These are phyloP conservation scores for Calonectria hawksworthii DNA, from an alignment of 2,329 filamentous ascomycete genomes.

Conservation along the genomic window DNA sequence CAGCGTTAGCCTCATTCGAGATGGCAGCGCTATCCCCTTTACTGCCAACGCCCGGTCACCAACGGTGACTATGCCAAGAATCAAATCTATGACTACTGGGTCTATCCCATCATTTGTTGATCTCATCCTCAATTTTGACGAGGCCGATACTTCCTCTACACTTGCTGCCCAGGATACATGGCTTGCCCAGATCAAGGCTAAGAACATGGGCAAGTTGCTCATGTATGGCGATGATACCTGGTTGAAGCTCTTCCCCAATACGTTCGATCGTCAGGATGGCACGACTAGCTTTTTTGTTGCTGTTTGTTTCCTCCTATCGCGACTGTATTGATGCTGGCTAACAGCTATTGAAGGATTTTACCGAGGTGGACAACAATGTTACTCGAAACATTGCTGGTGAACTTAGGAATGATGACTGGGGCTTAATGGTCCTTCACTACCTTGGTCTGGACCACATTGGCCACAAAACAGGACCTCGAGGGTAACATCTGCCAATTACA, in stretches of 20 bases:
- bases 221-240: slow-evolving; percentile 99
- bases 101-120: slow-evolving; percentile 99
- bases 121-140: slow-evolving; percentile 95
- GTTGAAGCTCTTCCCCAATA: slow-evolving; percentile 94
- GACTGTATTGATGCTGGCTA: neutral
- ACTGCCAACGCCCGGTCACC: slow-evolving; percentile 97
- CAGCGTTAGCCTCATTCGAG: slow-evolving; percentile 79
- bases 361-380: slow-evolving; percentile 97
- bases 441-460: slow-evolving; percentile 97
- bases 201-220: slow-evolving; percentile 79
- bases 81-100: slow-evolving; percentile 97
- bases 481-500: slow-evolving; percentile 60
- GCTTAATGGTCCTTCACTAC: slow-evolving; percentile 94
- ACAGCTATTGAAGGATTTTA: slow-evolving; percentile 80
- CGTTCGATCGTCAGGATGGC: slow-evolving; percentile 89
- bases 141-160: slow-evolving; percentile 91
- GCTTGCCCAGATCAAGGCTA: slow-evolving; percentile 91
- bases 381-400: slow-evolving; percentile 89
- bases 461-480: slow-evolving; percentile 91
- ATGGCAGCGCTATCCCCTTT: slow-evolving; percentile 89
- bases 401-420: slow-evolving; percentile 85
- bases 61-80: slow-evolving; percentile 97
- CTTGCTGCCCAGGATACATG: slow-evolving; percentile 93
- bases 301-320: slow-evolving; percentile 67
- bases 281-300: slow-evolving; percentile 99